Base-by-base conservation (phyloP, 1,284 basidiomycete genomes). In the Anthracocystis panici-leucophaei region DNA sequence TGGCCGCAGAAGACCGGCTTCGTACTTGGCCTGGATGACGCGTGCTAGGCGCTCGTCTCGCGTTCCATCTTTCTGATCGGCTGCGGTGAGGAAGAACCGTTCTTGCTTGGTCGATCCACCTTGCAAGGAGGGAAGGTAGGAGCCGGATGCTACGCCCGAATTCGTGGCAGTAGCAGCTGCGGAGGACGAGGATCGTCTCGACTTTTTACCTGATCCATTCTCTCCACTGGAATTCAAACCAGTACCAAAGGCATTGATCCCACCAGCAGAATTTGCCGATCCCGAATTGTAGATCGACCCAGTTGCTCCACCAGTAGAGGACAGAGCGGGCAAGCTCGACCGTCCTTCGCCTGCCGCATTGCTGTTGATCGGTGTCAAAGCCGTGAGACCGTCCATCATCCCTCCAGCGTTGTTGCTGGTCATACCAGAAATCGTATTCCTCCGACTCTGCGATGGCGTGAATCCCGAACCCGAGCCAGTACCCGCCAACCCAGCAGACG, bases 21-120 rank as follows among this genome's bases (percentile, higher is more conserved):
- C 95, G 86, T 97, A 97, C 86, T 98, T 98, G 81, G 93, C 95
- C 75, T 93, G 91, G 79, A 98, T 98, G 73, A 99, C 96, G 67
- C 93, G 89, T 65, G 92, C 92, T 42, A 99, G 87, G 0, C 95
- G 91, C 77, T 97, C 93, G 73, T 96, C 93, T 40, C 95, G 89
- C 14, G 94, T 92, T 0, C 95, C 95, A 12, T 92, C 90, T 50
- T 93, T 93, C 83, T 97, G 95, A 86, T 98, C 95, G 0, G 96
- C 96, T 1, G 96, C 95, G 0, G 94, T 97, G 35, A 98, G 88
- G 77, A 97, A 89, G 86, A 97, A 98, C 46, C 89, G 90, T 84
- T 98, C 95, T 18, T 85, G 85, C 48, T 86, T 86, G 23, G 62
- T 56, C 3, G 71, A 65, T 18, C 72, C 65, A 9, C 68, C 75